Evolutionary conservation across 768 basidiomycete genomes (phyloP), one percentile per base, ranked within the genome.

Genomic region (Auricularia heimuer): DNA sequence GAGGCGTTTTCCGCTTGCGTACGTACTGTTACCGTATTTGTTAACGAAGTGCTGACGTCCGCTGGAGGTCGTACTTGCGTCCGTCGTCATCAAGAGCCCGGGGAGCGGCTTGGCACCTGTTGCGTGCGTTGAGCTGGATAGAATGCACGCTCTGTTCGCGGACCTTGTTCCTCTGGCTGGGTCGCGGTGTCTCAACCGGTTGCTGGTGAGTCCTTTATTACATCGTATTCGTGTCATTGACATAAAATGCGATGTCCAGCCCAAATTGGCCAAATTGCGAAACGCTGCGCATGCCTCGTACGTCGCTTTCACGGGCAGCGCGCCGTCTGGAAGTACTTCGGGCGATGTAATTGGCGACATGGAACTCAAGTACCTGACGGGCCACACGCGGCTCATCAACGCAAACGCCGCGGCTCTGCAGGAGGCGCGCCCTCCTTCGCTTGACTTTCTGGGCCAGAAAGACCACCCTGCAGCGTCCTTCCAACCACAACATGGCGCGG

Each of bases 1-100:
- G 79, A 80, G 62, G 73, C 75, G 73, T 77, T 88, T 74, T 87
- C 86, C 21, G 87, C 84, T 70, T 82, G 85, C 37, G 86, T 86
- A 72, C 72, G 84, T 78, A 14, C 35, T 56, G 37, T 34, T 33
- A n/a, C 12, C 45, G 35, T 35, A 18, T 29, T 67, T 61, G 42
- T 56, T 56, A 62, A 35, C 39, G 29, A 65, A 12, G 10, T 18
- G 44, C 44, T 45, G 44, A 45, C 44, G 44, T 18, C 44, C 44
- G 44, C 10, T 51, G 6, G 6, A 51, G 47, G 47, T 60, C 24
- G 33, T 60, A 29, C 56, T 60, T 14, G 56, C 24, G 6, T n/a
- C 24, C 8, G 56, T 60, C 16, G 56, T 60, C 7, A 18, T 18
- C 24, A 29, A 35, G 29, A 60, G 56, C 29, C 56, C 56, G 14